phyloP scores from a whole-genome alignment of 1,284 basidiomycete species.

The Peniophora sp. region DNA sequence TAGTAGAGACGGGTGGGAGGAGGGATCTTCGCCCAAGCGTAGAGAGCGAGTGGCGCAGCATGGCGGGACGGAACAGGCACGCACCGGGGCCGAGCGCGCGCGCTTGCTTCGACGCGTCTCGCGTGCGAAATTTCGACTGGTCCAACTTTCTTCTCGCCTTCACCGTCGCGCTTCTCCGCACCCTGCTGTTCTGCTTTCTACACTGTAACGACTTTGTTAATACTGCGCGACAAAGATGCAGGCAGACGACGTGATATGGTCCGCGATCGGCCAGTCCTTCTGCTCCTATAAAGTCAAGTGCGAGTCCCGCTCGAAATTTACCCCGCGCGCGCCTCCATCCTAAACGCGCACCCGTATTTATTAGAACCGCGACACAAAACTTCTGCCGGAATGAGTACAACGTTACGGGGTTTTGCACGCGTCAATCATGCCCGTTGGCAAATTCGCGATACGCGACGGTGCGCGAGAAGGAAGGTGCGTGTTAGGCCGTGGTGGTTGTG shows the following conservation, averaged over 20 bases:
- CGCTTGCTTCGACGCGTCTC: not conserved
- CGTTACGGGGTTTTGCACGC: conserved; percentile 93
- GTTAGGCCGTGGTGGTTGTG: not conserved
- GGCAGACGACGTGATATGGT: conserved; percentile 95
- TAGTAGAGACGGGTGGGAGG: conserved; percentile 10
- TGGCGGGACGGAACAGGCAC: not conserved
- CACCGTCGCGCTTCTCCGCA: no score
- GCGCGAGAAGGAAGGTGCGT: conserved; percentile 84
- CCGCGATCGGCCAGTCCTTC: conserved; percentile 87
- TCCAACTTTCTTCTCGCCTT: no score
- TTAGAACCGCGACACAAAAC: conserved; percentile 89
- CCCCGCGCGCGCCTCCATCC: not conserved
- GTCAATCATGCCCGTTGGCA: conserved; percentile 94
- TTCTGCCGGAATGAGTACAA: conserved; percentile 99
- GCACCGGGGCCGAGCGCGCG: no score
- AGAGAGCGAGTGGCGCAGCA: conserved; percentile 1
- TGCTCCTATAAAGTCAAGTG: conserved; percentile 99
- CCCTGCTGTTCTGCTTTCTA: not conserved
- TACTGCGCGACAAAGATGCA: conserved; percentile 43
- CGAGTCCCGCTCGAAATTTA: conserved; percentile 23
- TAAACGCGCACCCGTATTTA: conserved; percentile 1
- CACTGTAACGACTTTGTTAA: not conserved
- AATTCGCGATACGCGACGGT: conserved; percentile 98
- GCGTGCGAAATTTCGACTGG: not conserved
- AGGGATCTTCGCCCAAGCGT: conserved; percentile 5